A percentile compares a stretch with the other conserved stretches of the same genome.
phyloP scores from a whole-genome alignment of 306 rosid species.

The Lathyrus oleraceus region DNA sequence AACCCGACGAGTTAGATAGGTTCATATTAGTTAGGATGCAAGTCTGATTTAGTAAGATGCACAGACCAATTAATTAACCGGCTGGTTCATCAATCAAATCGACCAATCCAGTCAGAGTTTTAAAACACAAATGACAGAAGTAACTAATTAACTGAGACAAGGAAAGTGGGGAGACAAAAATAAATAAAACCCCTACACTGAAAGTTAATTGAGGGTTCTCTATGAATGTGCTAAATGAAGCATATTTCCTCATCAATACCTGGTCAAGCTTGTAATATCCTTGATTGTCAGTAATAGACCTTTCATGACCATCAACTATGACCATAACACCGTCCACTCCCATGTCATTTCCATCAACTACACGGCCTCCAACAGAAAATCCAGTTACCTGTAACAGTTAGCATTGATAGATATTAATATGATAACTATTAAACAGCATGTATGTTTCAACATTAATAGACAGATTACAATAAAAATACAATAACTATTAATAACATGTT shows the following conservation, averaged over 20 bases:
- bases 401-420: neutral
- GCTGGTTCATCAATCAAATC: neutral
- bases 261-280: conserved; percentile 98
- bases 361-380: conserved; percentile 97
- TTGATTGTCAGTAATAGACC: conserved; percentile 82
- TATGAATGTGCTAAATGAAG: conserved; percentile 21
- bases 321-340: conserved; percentile 92
- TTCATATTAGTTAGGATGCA: neutral
- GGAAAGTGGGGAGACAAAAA: conserved; percentile 1
- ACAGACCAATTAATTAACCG: neutral
- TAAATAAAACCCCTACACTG: conserved; percentile 13
- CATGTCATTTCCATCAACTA: conserved; percentile 74
- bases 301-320: conserved; percentile 88
- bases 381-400: conserved; percentile 80
- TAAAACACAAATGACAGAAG: neutral
- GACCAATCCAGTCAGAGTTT: neutral
- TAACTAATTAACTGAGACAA: conserved; percentile 10
- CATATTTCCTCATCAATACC: conserved; percentile 49
- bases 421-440: conserved; percentile 22
- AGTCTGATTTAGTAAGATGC: neutral
- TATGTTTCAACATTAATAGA: conserved; percentile 18
- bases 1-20: neutral
- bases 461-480: conserved; percentile 2
- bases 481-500: neutral
- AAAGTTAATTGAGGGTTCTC: conserved; percentile 16